Conservation (phyloP, 208 protist species). For the Leptomonas seymouri region DNA sequence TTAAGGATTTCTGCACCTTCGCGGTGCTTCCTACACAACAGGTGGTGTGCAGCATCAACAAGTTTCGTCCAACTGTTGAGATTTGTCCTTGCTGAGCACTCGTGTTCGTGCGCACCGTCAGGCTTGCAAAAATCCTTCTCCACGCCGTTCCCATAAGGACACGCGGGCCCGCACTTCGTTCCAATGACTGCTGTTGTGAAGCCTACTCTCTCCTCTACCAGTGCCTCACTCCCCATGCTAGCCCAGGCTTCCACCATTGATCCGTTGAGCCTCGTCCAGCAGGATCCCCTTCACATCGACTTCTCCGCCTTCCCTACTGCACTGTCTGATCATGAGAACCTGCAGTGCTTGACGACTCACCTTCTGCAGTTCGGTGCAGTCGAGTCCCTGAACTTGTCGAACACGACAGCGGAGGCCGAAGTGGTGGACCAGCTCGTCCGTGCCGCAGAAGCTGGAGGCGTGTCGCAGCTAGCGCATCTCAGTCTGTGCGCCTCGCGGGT, state of each 20-base stretch:
- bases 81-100: no score
- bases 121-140: no score
- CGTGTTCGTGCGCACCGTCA: no score
- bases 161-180: background rate
- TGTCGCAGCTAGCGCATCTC: constrained; percentile 21
- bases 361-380: constrained; percentile 35
- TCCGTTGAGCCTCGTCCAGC: constrained; percentile 29
- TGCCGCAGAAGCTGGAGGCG: constrained; percentile 12
- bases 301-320: constrained; percentile 29
- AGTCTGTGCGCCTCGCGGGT: constrained; percentile 26
- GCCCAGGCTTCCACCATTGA: constrained; percentile 17
- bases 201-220: background rate
- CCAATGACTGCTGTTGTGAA: constrained; percentile 10
- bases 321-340: constrained; percentile 31
- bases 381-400: constrained; percentile 25
- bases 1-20: no score
- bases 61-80: no score
- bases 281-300: constrained; percentile 38
- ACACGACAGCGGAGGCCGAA: constrained; percentile 4
- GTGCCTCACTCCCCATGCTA: constrained; percentile 15
- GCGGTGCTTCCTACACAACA: no score
- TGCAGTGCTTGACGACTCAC: constrained; percentile 34
- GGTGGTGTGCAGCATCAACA: no score
- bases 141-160: background rate
- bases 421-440: constrained; percentile 18